phyloP scores from a whole-genome alignment of 2,329 filamentous ascomycete species.

The Zymoseptoria crescenta region DNA sequence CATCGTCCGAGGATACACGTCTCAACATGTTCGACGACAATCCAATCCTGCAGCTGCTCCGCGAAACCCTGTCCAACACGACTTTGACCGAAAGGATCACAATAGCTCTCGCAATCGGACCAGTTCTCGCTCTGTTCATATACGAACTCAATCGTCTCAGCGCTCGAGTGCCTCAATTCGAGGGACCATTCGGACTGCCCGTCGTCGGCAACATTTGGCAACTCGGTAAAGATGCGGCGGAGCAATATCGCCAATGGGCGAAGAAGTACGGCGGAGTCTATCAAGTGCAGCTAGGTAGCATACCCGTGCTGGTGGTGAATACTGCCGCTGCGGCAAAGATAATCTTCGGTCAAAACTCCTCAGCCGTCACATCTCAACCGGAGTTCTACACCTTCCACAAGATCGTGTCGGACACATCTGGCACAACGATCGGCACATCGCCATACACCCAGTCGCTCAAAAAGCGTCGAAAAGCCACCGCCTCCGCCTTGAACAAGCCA shows the following conservation, averaged over 20 bases:
- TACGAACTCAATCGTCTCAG: constrained; percentile 6
- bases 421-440: constrained; percentile 61
- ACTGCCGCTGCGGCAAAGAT: constrained; percentile 34
- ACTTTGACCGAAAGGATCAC: too few relatives aligned
- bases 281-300: constrained; percentile 41
- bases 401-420: constrained; percentile 56
- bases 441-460: constrained; percentile 60
- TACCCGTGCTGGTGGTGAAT: constrained; percentile 39
- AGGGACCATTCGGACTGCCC: constrained; percentile 33
- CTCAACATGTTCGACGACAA: too few relatives aligned
- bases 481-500: constrained; percentile 57
- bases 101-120: too few relatives aligned
- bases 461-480: constrained; percentile 56
- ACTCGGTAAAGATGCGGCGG: constrained; percentile 36
- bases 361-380: constrained; percentile 35
- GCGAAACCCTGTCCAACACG: too few relatives aligned
- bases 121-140: too few relatives aligned
- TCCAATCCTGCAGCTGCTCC: too few relatives aligned
- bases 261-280: constrained; percentile 36
- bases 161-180: constrained; percentile 32
- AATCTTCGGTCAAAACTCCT: constrained; percentile 36
- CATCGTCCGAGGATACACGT: too few relatives aligned
- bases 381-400: constrained; percentile 43
- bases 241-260: constrained; percentile 38
- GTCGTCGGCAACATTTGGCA: constrained; percentile 37